Evolutionary conservation across 1,284 basidiomycete species (phyloP).

Genomic region (Ustilago bromivora): DNA sequence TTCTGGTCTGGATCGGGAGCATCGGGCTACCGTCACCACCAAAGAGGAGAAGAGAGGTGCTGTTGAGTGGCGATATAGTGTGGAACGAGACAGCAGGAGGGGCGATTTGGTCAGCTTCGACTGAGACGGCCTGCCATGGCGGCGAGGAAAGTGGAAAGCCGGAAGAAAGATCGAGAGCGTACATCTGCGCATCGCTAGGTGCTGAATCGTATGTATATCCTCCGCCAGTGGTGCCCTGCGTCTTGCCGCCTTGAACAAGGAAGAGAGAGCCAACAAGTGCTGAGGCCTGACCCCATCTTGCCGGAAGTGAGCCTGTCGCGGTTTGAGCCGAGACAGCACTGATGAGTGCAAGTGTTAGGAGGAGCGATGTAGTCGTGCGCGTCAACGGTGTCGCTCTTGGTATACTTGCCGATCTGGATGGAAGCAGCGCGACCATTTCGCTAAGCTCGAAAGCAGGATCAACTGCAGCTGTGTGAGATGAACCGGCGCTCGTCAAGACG

Average conservation of each 20-base stretch:
- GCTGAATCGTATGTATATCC: slow-evolving; percentile 61
- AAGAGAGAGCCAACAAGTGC: slow-evolving; percentile 48
- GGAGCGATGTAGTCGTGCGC: neutral
- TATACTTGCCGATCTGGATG: neutral
- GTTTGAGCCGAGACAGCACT: slow-evolving; percentile 25
- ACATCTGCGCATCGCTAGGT: slow-evolving; percentile 52
- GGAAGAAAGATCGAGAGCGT: slow-evolving; percentile 51
- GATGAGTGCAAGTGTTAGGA: slow-evolving; percentile 15
- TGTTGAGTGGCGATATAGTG: slow-evolving; percentile 57
- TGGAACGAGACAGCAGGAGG: slow-evolving; percentile 57
- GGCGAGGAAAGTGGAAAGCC: slow-evolving; percentile 40
- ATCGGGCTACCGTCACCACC: slow-evolving; percentile 52
- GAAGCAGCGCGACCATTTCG: slow-evolving; percentile 7
- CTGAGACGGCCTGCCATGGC: slow-evolving; percentile 47
- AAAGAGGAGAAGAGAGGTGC: slow-evolving; percentile 52
- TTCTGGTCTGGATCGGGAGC: slow-evolving; percentile 52
- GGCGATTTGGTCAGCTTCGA: slow-evolving; percentile 3
- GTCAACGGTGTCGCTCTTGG: neutral
- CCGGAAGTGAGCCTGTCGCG: neutral
- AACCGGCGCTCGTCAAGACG: slow-evolving; percentile 33
- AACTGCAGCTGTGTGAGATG: slow-evolving; percentile 16
- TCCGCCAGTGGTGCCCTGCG: slow-evolving; percentile 51
- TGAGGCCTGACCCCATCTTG: slow-evolving; percentile 64
- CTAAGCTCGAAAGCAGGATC: neutral
- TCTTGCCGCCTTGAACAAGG: slow-evolving; percentile 64